Conservation (phyloP, 805 yeast species). For the Maudiozyma serrabonitensis region DNA sequence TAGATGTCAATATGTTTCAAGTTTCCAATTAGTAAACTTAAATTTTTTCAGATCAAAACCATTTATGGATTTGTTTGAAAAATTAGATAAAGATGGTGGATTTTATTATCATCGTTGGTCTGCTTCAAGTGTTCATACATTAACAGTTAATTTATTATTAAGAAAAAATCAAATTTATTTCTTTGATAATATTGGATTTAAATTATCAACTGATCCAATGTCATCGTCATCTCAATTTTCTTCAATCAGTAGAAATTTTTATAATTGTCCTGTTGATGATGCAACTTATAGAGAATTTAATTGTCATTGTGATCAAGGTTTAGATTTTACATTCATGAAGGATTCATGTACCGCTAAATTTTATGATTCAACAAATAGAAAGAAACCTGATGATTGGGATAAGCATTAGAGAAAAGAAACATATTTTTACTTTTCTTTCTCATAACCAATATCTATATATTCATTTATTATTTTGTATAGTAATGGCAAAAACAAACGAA, state of each 20-base stretch:
- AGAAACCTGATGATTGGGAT: slow-evolving; percentile 57
- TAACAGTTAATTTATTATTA: slow-evolving; percentile 63
- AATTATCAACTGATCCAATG: slow-evolving; percentile 52
- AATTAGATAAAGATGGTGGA: slow-evolving; percentile 61
- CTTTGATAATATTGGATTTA: slow-evolving; percentile 62
- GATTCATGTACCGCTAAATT: slow-evolving; percentile 55
- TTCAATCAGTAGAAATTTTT: slow-evolving; percentile 11
- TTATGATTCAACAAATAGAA: slow-evolving; percentile 38
- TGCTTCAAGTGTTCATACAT: slow-evolving; percentile 73
- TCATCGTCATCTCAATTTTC: background rate
- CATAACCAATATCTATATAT: no score
- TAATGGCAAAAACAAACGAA: background rate
- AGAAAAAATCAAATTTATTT: slow-evolving; percentile 51
- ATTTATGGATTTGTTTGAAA: slow-evolving; percentile 52
- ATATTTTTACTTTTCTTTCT: background rate
- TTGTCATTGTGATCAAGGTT: slow-evolving; percentile 65
- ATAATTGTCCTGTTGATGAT: slow-evolving; percentile 63
- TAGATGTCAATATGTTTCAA: slow-evolving; percentile 76
- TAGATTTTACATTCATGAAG: slow-evolving; percentile 58
- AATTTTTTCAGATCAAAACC: slow-evolving; percentile 59
- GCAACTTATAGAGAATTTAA: slow-evolving; percentile 43
- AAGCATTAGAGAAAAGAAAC: slow-evolving; percentile 8
- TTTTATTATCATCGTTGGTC: slow-evolving; percentile 85
- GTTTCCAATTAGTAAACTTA: slow-evolving; percentile 67
- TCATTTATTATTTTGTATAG: background rate